Percentiles rank a stretch among this genome's conserved stretches.
phyloP scores from a whole-genome alignment of 305 asterid species.

The Fraxinus ornus region DNA sequence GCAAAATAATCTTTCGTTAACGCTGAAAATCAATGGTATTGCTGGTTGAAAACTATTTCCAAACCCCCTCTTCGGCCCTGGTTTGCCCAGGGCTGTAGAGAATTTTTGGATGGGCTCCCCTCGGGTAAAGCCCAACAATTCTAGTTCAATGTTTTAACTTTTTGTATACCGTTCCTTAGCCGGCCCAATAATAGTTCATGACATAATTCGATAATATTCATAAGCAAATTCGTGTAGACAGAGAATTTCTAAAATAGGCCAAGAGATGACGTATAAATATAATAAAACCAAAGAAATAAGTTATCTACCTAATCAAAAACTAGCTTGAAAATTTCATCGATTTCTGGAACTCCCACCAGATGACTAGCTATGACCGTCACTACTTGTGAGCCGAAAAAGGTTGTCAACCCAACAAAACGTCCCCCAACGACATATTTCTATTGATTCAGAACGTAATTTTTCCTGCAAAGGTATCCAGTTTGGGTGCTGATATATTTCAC shows the following conservation, averaged over 20 bases:
- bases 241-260: not conserved
- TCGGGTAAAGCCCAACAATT: conserved; percentile 38
- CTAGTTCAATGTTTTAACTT: not conserved
- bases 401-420: not conserved
- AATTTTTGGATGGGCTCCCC: conserved; percentile 62
- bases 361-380: not conserved
- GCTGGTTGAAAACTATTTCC: conserved; percentile 54
- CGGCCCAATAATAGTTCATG: not conserved
- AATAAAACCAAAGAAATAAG: not conserved
- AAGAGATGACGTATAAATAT: not conserved
- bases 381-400: not conserved
- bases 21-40: conserved; percentile 19
- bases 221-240: not conserved
- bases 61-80: conserved; percentile 40
- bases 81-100: conserved; percentile 37
- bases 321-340: not conserved
- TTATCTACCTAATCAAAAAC: not conserved
- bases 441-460: not conserved
- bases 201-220: not conserved
- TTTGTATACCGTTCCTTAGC: not conserved
- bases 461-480: not conserved
- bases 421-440: not conserved
- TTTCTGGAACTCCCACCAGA: not conserved
- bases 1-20: not conserved
- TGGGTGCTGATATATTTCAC: not conserved